Conservation (phyloP, 345 rosid species). For the Acer campestre region DNA sequence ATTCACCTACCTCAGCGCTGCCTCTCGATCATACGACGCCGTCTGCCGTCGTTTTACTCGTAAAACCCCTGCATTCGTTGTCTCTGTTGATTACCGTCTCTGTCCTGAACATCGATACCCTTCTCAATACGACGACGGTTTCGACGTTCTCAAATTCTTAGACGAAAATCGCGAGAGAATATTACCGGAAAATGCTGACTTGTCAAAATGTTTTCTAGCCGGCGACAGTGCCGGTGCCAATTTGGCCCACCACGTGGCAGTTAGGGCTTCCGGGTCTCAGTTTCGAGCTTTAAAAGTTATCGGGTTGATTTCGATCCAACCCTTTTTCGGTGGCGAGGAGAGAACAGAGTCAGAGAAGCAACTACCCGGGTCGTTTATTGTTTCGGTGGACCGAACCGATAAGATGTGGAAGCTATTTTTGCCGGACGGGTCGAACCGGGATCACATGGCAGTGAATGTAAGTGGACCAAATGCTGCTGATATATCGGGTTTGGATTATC, state of each 20-base stretch:
- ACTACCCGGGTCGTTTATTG: constrained; percentile 33
- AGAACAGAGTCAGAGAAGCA: constrained; percentile 66
- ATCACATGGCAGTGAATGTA: constrained; percentile 52
- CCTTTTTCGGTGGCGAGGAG: constrained; percentile 80
- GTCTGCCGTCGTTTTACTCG: constrained; percentile 69
- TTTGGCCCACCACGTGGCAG: constrained; percentile 72
- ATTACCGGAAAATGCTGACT: constrained; percentile 59
- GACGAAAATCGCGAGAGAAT: constrained; percentile 32
- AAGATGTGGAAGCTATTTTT: constrained; percentile 57
- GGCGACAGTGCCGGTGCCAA: constrained; percentile 92
- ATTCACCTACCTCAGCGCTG: constrained; percentile 63
- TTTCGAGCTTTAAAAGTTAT: constrained; percentile 35
- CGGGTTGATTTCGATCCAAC: constrained; percentile 71
- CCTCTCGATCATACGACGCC: constrained; percentile 48
- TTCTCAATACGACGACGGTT: constrained; percentile 75
- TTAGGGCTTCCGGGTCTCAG: constrained; percentile 29
- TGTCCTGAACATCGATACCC: constrained; percentile 78
- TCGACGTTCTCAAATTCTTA: constrained; percentile 58
- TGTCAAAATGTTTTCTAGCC: constrained; percentile 57
- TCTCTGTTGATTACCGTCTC: constrained; percentile 81
- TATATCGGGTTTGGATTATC: constrained; percentile 49
- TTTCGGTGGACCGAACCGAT: constrained; percentile 51
- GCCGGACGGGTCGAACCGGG: constrained; percentile 61
- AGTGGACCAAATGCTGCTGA: constrained; percentile 50
- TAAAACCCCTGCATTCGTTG: constrained; percentile 51